Base-by-base conservation (phyloP, 2,329 filamentous ascomycete genomes). In the Curvularia eragrostidis region DNA sequence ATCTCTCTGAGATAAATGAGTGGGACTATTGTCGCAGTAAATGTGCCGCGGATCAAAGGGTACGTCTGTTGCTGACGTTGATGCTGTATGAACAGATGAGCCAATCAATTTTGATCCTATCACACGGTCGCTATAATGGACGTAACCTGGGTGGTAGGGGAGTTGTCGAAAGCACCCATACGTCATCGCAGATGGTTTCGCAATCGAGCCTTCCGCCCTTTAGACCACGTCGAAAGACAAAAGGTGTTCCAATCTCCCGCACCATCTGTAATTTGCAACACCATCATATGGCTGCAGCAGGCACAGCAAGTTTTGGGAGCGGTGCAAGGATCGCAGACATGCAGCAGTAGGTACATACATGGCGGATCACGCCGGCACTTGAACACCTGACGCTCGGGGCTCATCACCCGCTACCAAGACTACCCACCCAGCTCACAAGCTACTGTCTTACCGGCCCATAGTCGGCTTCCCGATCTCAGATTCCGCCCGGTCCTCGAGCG, bases 51-150 rank as follows among this genome's bases (percentile, higher is more conserved):
- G 44, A 44, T 38, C 38, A 24, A 18, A 46, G 48, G 46, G 52
- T 47, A 30, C 43, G 34, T 50, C 49, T 58, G 61, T 58, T 62
- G 61, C 63, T 62, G 49, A 62, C 52, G 24, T 36, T 49, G 30
- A 56, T 57, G 61, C 56, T 43, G 52, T 44, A 55, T 34, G 41
- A 39, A 44, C 50, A 38, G 24, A 42, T 26, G 49, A 42, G 52
- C 43, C 57, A 54, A 48, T 50, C 24, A 55, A 55, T 34, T 46
- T 48, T 47, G 51, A 32, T 36, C 26, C 50, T 46, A 26, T 47
- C 8, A 13, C 32, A 50, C 50, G 54, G 54, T 49, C 48, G 59
- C 48, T 42, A 48, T 65, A 53, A 46, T 49, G 41, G 47, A 49
- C 19, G 23, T n/a, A 21, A 44, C 23, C 24, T 8, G 39, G 47